Conservation (phyloP, 768 basidiomycete species). For the Leccinum barrowsii region DNA sequence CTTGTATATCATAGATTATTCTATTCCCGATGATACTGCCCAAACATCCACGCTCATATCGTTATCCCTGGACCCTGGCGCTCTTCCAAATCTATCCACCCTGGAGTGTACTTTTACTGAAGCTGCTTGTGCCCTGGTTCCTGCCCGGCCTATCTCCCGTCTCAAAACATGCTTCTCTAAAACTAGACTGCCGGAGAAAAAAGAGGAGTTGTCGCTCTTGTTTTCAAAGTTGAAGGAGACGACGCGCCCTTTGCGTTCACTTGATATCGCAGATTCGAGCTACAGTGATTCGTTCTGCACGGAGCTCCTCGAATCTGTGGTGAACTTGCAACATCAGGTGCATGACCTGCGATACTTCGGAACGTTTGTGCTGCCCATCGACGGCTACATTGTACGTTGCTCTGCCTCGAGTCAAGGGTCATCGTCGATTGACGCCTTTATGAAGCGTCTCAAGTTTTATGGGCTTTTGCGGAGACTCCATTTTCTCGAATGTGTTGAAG, state of each 20-base stretch:
- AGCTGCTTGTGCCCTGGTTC: slow-evolving; percentile 54
- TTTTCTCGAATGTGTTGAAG: slow-evolving; percentile 51
- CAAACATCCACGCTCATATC: slow-evolving; percentile 14
- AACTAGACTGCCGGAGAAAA: slow-evolving; percentile 45
- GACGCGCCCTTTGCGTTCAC: slow-evolving; percentile 41
- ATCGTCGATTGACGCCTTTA: slow-evolving; percentile 4
- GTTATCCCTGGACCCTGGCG: slow-evolving; percentile 24
- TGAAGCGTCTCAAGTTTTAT: slow-evolving; percentile 60
- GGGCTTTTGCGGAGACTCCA: slow-evolving; percentile 53
- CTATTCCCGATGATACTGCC: slow-evolving; percentile 11
- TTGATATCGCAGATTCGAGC: slow-evolving; percentile 61
- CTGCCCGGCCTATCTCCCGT: slow-evolving; percentile 54
- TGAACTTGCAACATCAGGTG: slow-evolving; percentile 32
- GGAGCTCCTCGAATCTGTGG: slow-evolving; percentile 46
- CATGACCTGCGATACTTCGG: slow-evolving; percentile 55
- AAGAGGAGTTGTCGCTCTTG: slow-evolving; percentile 47
- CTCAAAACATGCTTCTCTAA: slow-evolving; percentile 69
- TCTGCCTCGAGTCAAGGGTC: slow-evolving; percentile 1
- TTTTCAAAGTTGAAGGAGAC: slow-evolving; percentile 46
- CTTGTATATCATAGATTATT: too few species aligned
- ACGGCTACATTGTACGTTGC: slow-evolving; percentile 31
- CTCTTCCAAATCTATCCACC: slow-evolving; percentile 47
- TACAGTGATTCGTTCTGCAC: slow-evolving; percentile 54
- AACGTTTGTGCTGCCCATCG: slow-evolving; percentile 59
- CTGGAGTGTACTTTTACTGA: slow-evolving; percentile 69